Conservation (phyloP, 768 basidiomycete species). For the Dioszegia aurantiaca region DNA sequence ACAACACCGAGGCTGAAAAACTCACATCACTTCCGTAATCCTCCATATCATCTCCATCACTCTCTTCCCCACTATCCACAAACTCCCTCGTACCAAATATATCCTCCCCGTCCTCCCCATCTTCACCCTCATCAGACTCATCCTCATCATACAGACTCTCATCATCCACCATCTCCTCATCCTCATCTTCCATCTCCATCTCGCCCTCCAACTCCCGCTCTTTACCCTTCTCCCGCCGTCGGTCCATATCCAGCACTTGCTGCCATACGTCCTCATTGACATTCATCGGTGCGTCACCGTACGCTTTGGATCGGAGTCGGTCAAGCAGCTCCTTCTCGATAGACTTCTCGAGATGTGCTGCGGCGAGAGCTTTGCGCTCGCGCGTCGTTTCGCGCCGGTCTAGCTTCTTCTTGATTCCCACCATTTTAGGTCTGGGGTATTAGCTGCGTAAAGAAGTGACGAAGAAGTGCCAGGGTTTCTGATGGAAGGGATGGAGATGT, state of each 20-base stretch:
- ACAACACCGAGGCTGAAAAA: neutral
- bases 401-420: conserved; percentile 95
- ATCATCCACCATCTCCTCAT: conserved; percentile 57
- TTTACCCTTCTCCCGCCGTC: conserved; percentile 45
- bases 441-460: too few relatives aligned
- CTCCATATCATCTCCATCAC: conserved; percentile 16
- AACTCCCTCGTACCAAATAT: conserved; percentile 8
- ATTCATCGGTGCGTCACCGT: conserved; percentile 94
- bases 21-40: conserved; percentile 18
- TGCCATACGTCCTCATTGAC: conserved; percentile 97
- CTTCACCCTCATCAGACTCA: conserved; percentile 70
- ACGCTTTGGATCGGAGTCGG: conserved; percentile 91
- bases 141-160: conserved; percentile 66
- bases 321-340: conserved; percentile 96
- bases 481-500: too few relatives aligned
- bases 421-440: conserved; percentile 71
- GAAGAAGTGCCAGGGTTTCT: too few relatives aligned
- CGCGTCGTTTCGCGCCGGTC: conserved; percentile 87
- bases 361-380: conserved; percentile 92
- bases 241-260: conserved; percentile 79
- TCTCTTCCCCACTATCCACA: conserved; percentile 12
- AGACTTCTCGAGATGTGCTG: conserved; percentile 88
- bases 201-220: conserved; percentile 51
- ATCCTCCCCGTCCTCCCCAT: conserved; percentile 52
- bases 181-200: conserved; percentile 58